Conservation (phyloP, 2,329 filamentous ascomycete genomes). For the Aspergillus tubingensis region DNA sequence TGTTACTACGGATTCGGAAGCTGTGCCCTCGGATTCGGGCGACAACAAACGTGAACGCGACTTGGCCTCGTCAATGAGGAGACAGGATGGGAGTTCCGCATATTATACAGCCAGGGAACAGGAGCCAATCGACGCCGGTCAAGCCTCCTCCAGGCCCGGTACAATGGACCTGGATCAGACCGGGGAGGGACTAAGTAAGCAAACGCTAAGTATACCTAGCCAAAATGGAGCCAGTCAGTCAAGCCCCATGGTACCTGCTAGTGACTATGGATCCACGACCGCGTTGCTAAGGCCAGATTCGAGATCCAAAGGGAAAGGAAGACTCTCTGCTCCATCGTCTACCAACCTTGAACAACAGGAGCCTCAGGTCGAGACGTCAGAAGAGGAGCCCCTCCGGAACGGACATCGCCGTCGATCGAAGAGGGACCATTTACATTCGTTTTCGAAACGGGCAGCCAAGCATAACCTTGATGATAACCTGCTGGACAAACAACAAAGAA, state of each 20-base stretch:
- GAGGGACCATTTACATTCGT: conserved; percentile 22
- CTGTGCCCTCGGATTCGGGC: conserved; percentile 14
- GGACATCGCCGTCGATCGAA: conserved; percentile 15
- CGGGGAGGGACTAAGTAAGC: conserved; percentile 12
- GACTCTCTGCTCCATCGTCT: conserved; percentile 15
- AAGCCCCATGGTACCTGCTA: conserved; percentile 26
- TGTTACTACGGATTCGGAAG: not conserved
- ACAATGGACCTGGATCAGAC: conserved; percentile 7
- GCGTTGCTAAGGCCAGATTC: conserved; percentile 32
- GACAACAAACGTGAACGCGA: conserved; percentile 5
- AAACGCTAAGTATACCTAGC: conserved; percentile 20
- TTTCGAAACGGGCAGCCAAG: conserved; percentile 41
- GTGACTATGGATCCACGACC: conserved; percentile 37
- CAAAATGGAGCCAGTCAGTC: conserved; percentile 24
- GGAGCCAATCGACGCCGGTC: conserved; percentile 18
- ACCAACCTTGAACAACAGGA: conserved; percentile 36
- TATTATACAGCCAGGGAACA: conserved; percentile 37
- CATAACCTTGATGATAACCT: conserved; percentile 50
- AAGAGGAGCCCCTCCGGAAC: conserved; percentile 15
- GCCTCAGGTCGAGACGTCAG: conserved; percentile 30
- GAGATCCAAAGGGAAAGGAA: conserved; percentile 24
- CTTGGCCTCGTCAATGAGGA: conserved; percentile 13
- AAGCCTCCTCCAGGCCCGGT: conserved; percentile 19
- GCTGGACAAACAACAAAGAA: conserved; percentile 41
- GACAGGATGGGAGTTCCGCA: conserved; percentile 26